A percentile compares a stretch with the other conserved stretches of the same genome.
These are phyloP conservation scores for Tulasnella calospora DNA, from an alignment of 768 basidiomycete genomes.

Conservation along the genomic window DNA sequence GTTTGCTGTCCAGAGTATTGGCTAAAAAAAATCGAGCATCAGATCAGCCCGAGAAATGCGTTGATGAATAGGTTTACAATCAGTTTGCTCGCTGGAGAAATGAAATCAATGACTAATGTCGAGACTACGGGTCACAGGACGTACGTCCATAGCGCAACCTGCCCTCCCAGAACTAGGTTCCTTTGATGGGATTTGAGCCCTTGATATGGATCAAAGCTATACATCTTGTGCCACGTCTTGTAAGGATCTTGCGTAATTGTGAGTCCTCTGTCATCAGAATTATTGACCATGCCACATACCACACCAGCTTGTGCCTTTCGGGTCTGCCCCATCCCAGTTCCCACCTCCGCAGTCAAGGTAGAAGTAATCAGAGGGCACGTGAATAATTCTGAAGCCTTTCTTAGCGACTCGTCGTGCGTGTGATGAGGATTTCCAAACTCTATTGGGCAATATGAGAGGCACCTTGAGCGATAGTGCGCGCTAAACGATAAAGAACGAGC, in stretches of 20 bases:
- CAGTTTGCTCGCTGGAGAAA: conserved; percentile 71
- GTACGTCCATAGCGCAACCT: conserved; percentile 29
- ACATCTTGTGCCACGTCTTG: conserved; percentile 39
- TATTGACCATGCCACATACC: conserved; percentile 57
- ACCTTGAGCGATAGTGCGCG: background rate
- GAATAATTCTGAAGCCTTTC: conserved; percentile 59
- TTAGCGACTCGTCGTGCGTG: conserved; percentile 56
- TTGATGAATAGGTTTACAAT: conserved; percentile 31
- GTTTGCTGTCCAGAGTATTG: conserved; percentile 60
- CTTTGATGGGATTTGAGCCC: conserved; percentile 48
- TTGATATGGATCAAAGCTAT: conserved; percentile 67
- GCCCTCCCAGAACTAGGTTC: conserved; percentile 64
- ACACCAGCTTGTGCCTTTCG: conserved; percentile 48
- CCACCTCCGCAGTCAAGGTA: conserved; percentile 76
- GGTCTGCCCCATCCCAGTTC: conserved; percentile 56
- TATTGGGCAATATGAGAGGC: conserved; percentile 30
- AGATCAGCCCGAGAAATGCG: background rate
- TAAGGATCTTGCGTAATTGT: background rate
- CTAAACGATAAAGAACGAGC: background rate
- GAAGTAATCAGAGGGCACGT: conserved; percentile 70
- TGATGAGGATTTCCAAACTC: conserved; percentile 68
- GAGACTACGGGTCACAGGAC: background rate
- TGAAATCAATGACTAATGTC: conserved; percentile 39
- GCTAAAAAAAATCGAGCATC: conserved; percentile 31
- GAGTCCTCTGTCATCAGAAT: conserved; percentile 49